Conservation (phyloP, 1,284 basidiomycete species). For the Peniophora sp. region DNA sequence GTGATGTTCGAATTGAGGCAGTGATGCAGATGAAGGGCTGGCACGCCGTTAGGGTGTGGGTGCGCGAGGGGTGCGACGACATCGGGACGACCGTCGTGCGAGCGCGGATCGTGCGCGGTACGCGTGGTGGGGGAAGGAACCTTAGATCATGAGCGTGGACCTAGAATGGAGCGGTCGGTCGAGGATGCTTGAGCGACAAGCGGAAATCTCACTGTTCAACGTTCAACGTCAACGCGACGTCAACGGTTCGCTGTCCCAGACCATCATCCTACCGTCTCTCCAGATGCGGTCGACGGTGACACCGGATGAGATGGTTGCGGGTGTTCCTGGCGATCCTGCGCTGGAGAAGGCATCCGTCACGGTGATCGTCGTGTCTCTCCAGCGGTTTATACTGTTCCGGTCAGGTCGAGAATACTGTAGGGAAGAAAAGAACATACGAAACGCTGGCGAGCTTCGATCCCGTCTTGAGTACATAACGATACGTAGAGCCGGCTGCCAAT, state of each 20-base stretch:
- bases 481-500: slow-evolving; percentile 58
- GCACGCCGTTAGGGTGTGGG: too few species aligned
- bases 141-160: too few species aligned
- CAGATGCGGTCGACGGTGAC: slow-evolving; percentile 59
- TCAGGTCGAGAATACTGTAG: slow-evolving; percentile 2
- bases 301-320: slow-evolving; percentile 31
- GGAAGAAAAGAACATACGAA: slow-evolving; percentile 38
- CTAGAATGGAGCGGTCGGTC: too few species aligned
- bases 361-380: slow-evolving; percentile 55
- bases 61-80: too few species aligned
- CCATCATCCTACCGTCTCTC: slow-evolving; percentile 55
- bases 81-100: too few species aligned
- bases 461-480: slow-evolving; percentile 61
- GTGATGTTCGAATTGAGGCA: too few species aligned
- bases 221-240: too few species aligned
- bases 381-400: slow-evolving; percentile 16
- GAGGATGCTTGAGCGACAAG: too few species aligned
- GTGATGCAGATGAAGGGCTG: too few species aligned
- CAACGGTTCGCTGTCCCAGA: slow-evolving; percentile 31
- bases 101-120: too few species aligned
- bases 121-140: too few species aligned
- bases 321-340: slow-evolving; percentile 18
- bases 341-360: slow-evolving; percentile 52
- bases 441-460: slow-evolving; percentile 59
- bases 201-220: background rate